Evolutionary conservation across 108 stramenopile genomes (phyloP), one percentile per base, ranked within the genome.

Genomic region (Discostella stelligeroides): DNA sequence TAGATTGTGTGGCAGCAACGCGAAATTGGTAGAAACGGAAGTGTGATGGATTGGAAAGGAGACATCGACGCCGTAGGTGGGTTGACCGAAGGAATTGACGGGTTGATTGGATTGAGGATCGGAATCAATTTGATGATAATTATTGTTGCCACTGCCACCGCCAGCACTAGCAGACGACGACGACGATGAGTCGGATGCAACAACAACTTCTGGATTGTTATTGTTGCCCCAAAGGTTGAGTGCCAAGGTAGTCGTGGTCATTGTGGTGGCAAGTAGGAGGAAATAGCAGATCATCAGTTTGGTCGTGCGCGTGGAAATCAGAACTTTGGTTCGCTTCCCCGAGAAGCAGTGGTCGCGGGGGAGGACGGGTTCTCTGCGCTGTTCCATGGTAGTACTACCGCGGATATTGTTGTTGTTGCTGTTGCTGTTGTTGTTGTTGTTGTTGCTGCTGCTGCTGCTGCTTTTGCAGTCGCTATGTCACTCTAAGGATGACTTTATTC

Each of bases 1-100:
- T n/a, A 72, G 10, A 66, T 94, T 94, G 81, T 94, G 93, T 1
- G 86, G 84, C 0, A 94, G 78, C 90, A 88, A 94, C 0, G 83
- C 85, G 51, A 88, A 94, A 72, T 94, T 94, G 57, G 68, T 81
- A 7, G 83, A 83, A 10, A 94, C 60, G 18, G 57, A 14, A 2
- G 10, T 41, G 23, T 88, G 71, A 41, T 94, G 93, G 51, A 94
- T 94, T 40, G 93, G 93, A 66, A 91, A 94, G 55, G 83, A 84
- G 18, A 91, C 83, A 63, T 94, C 93, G 20, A 88, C 93, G 23
- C 93, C 93, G 70, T 94, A 94, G 17, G 75, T 71, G 28, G 80
- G 80, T 41, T 79, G 48, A 43, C 65, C 53, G 15, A 79, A 62
- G 20, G 43, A n/a, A 39, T 79, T 79, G 46, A 71, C 34, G 5